phyloP scores from a whole-genome alignment of 2,329 filamentous ascomycete genomes.

The Apiospora pterosperma region DNA sequence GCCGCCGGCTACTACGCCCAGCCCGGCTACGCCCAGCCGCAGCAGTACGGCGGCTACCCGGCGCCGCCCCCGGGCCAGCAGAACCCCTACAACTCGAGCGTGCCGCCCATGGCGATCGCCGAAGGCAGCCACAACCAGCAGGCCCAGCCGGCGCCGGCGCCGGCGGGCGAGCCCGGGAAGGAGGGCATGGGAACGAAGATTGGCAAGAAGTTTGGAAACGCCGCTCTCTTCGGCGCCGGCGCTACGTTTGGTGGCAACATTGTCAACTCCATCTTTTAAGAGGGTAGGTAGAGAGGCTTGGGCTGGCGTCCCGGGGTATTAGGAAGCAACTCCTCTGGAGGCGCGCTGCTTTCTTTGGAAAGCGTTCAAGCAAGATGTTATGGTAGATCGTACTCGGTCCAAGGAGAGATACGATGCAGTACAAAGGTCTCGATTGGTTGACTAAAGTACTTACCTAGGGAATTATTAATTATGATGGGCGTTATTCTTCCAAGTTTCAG shows the following conservation, averaged over 20 bases:
- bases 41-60: slow-evolving; percentile 33
- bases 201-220: slow-evolving; percentile 85
- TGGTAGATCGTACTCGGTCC: not conserved
- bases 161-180: slow-evolving; percentile 29
- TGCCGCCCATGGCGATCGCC: slow-evolving; percentile 72
- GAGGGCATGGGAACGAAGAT: slow-evolving; percentile 79
- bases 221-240: slow-evolving; percentile 87
- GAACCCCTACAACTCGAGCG: slow-evolving; percentile 65
- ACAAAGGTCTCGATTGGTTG: not conserved
- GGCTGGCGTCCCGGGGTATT: not conserved
- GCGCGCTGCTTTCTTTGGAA: too few relatives aligned
- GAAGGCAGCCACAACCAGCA: slow-evolving; percentile 44
- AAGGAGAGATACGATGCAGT: not conserved
- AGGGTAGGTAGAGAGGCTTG: not conserved
- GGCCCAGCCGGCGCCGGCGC: not conserved
- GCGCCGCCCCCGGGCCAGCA: slow-evolving; percentile 39
- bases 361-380: not conserved
- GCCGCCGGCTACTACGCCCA: slow-evolving; percentile 17
- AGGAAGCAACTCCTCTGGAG: not conserved
- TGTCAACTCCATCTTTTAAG: slow-evolving; percentile 84
- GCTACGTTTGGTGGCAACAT: slow-evolving; percentile 87
- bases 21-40: slow-evolving; percentile 13
- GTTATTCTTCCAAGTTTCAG: not conserved
- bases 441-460: too few relatives aligned
- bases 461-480: not conserved